A percentile compares a stretch with the other conserved stretches of the same genome.
Conservation (phyloP, 352 stramenopile species). For the Pythium monospermum region DNA sequence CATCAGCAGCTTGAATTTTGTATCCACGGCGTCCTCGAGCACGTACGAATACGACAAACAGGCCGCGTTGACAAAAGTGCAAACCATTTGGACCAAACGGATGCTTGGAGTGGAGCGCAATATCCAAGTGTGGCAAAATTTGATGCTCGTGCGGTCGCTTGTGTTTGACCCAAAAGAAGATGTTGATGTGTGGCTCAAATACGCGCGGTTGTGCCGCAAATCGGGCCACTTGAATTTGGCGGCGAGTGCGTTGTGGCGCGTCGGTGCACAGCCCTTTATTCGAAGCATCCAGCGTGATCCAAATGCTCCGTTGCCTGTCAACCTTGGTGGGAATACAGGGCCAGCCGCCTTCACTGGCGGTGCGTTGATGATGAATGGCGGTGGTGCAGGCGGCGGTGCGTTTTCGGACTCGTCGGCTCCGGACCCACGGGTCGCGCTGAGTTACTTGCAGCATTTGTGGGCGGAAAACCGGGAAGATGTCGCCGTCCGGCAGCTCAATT, state of each 20-base stretch:
- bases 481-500: conserved; percentile 74
- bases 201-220: conserved; percentile 89
- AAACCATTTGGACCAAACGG: conserved; percentile 80
- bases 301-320: conserved; percentile 59
- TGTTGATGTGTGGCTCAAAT: conserved; percentile 93
- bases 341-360: conserved; percentile 3
- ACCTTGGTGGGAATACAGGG: conserved; percentile 47
- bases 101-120: conserved; percentile 94
- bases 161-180: conserved; percentile 89
- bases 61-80: conserved; percentile 62
- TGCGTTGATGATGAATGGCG: conserved; percentile 7
- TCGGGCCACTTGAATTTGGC: conserved; percentile 86
- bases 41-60: conserved; percentile 74
- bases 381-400: too few species aligned
- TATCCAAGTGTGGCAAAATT: conserved; percentile 91
- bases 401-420: conserved; percentile 63
- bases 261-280: conserved; percentile 78
- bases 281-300: conserved; percentile 70
- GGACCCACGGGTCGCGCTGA: conserved; percentile 75
- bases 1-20: conserved; percentile 78
- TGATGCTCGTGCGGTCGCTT: conserved; percentile 94
- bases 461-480: conserved; percentile 79
- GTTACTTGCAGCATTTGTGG: conserved; percentile 79
- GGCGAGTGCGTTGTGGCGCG: conserved; percentile 71
- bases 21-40: conserved; percentile 63